Conservation (phyloP, 495 filamentous ascomycete genomes). For the Annulohypoxylon nitens region DNA sequence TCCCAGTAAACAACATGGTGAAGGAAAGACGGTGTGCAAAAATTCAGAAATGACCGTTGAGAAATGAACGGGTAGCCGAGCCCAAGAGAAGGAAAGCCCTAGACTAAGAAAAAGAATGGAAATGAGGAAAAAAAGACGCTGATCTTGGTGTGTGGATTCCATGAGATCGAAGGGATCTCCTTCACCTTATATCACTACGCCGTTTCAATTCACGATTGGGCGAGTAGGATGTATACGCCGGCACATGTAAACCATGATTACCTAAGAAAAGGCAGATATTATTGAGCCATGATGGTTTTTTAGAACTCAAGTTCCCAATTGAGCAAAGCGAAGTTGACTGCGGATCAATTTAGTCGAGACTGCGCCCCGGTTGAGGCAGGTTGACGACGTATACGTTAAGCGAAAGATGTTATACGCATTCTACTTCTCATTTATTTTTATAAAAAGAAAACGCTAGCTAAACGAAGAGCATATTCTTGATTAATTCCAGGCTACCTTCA, state of each 20-base stretch:
- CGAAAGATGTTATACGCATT: background rate
- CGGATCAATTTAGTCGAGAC: conserved; percentile 30
- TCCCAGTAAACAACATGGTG: conserved; percentile 40
- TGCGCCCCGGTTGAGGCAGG: conserved; percentile 19
- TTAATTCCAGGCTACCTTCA: conserved; percentile 2
- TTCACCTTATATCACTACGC: conserved; percentile 21
- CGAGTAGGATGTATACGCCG: conserved; percentile 8
- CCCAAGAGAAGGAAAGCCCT: conserved; percentile 30
- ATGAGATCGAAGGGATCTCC: conserved; percentile 10
- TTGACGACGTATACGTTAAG: background rate
- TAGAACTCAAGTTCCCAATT: conserved; percentile 4
- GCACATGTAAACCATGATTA: conserved; percentile 2
- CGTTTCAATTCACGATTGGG: conserved; percentile 1
- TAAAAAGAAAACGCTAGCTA: background rate
- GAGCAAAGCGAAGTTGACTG: conserved; percentile 13
- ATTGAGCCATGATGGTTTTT: background rate
- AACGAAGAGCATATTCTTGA: background rate
- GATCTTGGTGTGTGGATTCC: background rate
- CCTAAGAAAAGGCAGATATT: conserved; percentile 3
- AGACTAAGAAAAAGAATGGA: conserved; percentile 31
- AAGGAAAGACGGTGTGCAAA: conserved; percentile 18
- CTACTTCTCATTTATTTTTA: background rate
- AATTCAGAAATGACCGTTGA: conserved; percentile 15
- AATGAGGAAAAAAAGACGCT: conserved; percentile 20
- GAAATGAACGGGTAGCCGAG: conserved; percentile 36